These are phyloP conservation scores for Trichothecium roseum DNA, from an alignment of 2,329 filamentous ascomycete genomes.

Conservation along the genomic window DNA sequence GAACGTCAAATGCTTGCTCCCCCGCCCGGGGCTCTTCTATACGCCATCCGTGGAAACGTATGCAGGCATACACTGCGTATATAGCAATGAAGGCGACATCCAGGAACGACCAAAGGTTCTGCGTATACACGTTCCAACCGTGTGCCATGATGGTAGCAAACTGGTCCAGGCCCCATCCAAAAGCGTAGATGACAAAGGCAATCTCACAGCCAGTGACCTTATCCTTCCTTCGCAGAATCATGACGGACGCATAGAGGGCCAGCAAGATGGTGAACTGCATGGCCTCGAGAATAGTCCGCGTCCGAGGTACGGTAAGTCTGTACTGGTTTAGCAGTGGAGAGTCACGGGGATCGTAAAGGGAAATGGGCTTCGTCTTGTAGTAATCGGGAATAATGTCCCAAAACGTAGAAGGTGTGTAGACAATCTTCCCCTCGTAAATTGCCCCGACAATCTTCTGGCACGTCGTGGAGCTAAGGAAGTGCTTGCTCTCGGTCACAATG, in stretches of 20 bases:
- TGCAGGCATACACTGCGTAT: slow-evolving; percentile 55
- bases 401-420: slow-evolving; percentile 73
- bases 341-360: slow-evolving; percentile 66
- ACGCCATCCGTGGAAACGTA: slow-evolving; percentile 56
- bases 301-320: slow-evolving; percentile 71
- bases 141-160: slow-evolving; percentile 70
- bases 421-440: slow-evolving; percentile 70
- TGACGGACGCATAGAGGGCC: slow-evolving; percentile 58
- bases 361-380: slow-evolving; percentile 76
- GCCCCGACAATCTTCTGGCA: slow-evolving; percentile 75
- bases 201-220: slow-evolving; percentile 48
- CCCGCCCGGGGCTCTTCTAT: slow-evolving; percentile 35
- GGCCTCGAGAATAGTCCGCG: slow-evolving; percentile 64
- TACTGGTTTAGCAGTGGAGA: slow-evolving; percentile 77
- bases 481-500: slow-evolving; percentile 72
- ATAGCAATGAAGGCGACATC: slow-evolving; percentile 70
- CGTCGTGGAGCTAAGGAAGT: slow-evolving; percentile 65
- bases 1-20: slow-evolving; percentile 64
- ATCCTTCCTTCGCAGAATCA: slow-evolving; percentile 55
- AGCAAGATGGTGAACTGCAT: slow-evolving; percentile 64
- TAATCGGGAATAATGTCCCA: slow-evolving; percentile 78
- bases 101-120: slow-evolving; percentile 82
- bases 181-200: slow-evolving; percentile 61
- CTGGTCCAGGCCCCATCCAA: slow-evolving; percentile 72
- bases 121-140: slow-evolving; percentile 67